A percentile compares a stretch with the other conserved stretches of the same genome.
These are phyloP conservation scores for Malus sieversii DNA, from an alignment of 306 rosid genomes.

Conservation along the genomic window DNA sequence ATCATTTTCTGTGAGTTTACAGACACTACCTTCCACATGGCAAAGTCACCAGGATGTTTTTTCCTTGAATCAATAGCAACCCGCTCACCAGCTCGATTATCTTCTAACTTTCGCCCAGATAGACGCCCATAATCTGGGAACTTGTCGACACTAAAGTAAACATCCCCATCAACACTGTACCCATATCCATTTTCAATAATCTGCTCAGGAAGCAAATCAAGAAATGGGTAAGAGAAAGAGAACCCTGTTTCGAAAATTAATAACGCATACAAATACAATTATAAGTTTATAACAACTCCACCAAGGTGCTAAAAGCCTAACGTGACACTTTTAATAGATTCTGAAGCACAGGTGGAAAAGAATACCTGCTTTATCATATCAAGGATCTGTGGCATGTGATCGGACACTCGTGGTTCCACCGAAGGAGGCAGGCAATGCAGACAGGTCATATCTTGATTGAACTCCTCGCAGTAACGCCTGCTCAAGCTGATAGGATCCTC, in stretches of 20 bases:
- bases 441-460: slow-evolving; percentile 59
- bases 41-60: slow-evolving; percentile 95
- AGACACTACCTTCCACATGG: slow-evolving; percentile 79
- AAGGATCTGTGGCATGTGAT: slow-evolving; percentile 80
- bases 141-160: slow-evolving; percentile 70
- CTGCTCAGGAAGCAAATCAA: slow-evolving; percentile 45
- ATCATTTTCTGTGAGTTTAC: neutral
- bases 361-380: slow-evolving; percentile 81
- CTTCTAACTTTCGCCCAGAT: slow-evolving; percentile 79
- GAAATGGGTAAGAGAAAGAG: neutral
- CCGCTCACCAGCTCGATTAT: slow-evolving; percentile 96
- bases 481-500: slow-evolving; percentile 88
- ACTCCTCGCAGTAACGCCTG: slow-evolving; percentile 68
- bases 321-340: neutral
- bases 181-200: slow-evolving; percentile 83
- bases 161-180: slow-evolving; percentile 77
- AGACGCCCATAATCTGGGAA: slow-evolving; percentile 80
- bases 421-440: slow-evolving; percentile 81
- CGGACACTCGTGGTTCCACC: slow-evolving; percentile 85
- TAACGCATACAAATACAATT: too few relatives aligned
- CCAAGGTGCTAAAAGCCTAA: neutral
- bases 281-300: too few relatives aligned
- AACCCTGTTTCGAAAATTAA: neutral
- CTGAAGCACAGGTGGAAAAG: slow-evolving; percentile 3
- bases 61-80: slow-evolving; percentile 87